phyloP scores from a whole-genome alignment of 768 basidiomycete species.

The Leccinellum luteum region DNA sequence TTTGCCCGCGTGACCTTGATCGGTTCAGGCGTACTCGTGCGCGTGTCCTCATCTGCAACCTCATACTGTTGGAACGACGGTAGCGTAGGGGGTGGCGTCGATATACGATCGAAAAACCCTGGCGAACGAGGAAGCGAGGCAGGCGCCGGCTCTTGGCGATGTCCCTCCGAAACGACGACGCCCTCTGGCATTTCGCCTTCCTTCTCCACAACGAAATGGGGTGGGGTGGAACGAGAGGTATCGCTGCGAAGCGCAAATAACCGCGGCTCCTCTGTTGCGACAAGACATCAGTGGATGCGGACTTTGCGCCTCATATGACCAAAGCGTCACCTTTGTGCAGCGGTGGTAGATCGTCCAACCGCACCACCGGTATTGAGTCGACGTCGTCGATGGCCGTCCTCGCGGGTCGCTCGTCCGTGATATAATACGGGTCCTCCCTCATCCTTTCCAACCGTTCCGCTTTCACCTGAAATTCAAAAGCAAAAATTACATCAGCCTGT shows the following conservation, averaged over 20 bases:
- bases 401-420: slow-evolving; percentile 59
- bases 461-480: slow-evolving; percentile 50
- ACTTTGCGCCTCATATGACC: background rate
- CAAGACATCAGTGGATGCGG: slow-evolving; percentile 23
- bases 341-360: slow-evolving; percentile 66
- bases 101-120: slow-evolving; percentile 28
- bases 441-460: slow-evolving; percentile 73
- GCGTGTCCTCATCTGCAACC: slow-evolving; percentile 41
- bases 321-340: slow-evolving; percentile 30
- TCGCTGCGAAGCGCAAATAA: slow-evolving; percentile 46
- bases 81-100: slow-evolving; percentile 36
- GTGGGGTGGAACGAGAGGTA: slow-evolving; percentile 38
- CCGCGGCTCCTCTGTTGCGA: slow-evolving; percentile 32
- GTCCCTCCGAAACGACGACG: slow-evolving; percentile 23
- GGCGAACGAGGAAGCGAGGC: slow-evolving; percentile 25
- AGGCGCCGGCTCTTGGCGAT: slow-evolving; percentile 26
- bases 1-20: slow-evolving; percentile 75
- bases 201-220: slow-evolving; percentile 65
- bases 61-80: slow-evolving; percentile 55
- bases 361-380: slow-evolving; percentile 91
- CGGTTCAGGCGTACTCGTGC: slow-evolving; percentile 59
- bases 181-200: slow-evolving; percentile 85
- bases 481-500: slow-evolving; percentile 4
- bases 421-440: slow-evolving; percentile 90
- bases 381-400: slow-evolving; percentile 52